Conservation (phyloP, 2,329 filamentous ascomycete species). For the Trichoderma sp. region DNA sequence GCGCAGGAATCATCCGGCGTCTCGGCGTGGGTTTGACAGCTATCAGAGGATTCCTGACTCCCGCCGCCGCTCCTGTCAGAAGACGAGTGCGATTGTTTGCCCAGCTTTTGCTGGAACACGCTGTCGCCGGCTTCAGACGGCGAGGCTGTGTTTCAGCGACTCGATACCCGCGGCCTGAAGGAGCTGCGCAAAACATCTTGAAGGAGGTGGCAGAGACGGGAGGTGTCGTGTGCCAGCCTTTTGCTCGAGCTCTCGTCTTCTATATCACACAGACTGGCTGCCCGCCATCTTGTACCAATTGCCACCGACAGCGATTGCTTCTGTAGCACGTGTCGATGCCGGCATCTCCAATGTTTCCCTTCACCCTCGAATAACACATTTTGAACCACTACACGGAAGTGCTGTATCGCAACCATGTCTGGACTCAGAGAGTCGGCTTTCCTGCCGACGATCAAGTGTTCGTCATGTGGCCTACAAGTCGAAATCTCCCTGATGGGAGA, state of each 20-base stretch:
- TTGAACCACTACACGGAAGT: not conserved
- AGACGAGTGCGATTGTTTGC: not conserved
- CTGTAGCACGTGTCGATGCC: not conserved
- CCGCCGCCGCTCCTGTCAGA: not conserved
- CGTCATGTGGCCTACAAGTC: slow-evolving; percentile 72
- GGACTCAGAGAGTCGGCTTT: slow-evolving; percentile 63
- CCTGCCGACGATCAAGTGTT: slow-evolving; percentile 85
- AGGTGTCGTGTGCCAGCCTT: not conserved
- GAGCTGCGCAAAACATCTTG: not conserved
- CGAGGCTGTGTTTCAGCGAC: slow-evolving; percentile 10
- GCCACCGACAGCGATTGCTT: not conserved
- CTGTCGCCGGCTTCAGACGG: not conserved
- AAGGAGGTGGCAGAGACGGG: not conserved
- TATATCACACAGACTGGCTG: not conserved
- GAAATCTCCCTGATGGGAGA: slow-evolving; percentile 85
- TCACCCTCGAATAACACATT: not conserved
- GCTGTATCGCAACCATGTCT: slow-evolving; percentile 41
- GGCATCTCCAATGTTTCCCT: slow-evolving; percentile 15
- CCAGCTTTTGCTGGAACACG: not conserved
- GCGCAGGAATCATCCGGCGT: slow-evolving; percentile 9
- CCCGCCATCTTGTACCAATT: not conserved
- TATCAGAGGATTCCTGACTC: not conserved
- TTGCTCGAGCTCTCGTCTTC: not conserved
- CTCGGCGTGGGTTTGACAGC: slow-evolving; percentile 11
- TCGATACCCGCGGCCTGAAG: not conserved